Base-by-base conservation (phyloP, 345 rosid species). In the Eucalyptus curtisii region DNA sequence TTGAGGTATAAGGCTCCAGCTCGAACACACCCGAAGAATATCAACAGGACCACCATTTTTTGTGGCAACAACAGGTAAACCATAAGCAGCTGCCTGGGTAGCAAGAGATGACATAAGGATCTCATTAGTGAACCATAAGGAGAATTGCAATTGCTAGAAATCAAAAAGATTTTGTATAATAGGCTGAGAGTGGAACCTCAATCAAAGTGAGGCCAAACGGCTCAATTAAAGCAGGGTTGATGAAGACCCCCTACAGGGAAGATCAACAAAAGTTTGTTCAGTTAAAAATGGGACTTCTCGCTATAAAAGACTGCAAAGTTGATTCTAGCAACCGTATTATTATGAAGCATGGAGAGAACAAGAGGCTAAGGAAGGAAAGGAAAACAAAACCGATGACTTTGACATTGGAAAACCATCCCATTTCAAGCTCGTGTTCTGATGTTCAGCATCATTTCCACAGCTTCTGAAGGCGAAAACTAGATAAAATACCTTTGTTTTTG, bases 31-130 rank as follows among this genome's bases (percentile, higher is more conserved):
- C 96, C 91, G 89, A 86, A 92, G 96, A 88, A 97, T 97, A 89
- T 97, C 99, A 17, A 97, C 97, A 89, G 98, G 99, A 52, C 99
- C 98, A 68, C 99, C 99, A 93, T 97, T 97, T 92, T 92, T 95
- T 64, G 98, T 97, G 88, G 98, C 98, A 81, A 96, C 99, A 48
- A 92, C 93, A n/a, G 99, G 99, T 91, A 97, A 92, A 50, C 99
- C 98, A 92, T 96, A 52, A 89, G 99, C 98, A 71, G 97, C 98
- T 52, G 99, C 98, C 98, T 97, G 94, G 61, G 86, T 87, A 49
- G 52, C 76, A 88, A 90, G 79, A 84, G 61, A 79, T 76, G 55
- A 85, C 42, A 76, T 11, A 86, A 87, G 25, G 57, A 22, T 66
- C n/a, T 40, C 64, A 31, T 80, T 42, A 64, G n/a, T 76, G 47